Base-by-base conservation (phyloP, 2,329 filamentous ascomycete species). In the Tolypocladium ophioglossoides region DNA sequence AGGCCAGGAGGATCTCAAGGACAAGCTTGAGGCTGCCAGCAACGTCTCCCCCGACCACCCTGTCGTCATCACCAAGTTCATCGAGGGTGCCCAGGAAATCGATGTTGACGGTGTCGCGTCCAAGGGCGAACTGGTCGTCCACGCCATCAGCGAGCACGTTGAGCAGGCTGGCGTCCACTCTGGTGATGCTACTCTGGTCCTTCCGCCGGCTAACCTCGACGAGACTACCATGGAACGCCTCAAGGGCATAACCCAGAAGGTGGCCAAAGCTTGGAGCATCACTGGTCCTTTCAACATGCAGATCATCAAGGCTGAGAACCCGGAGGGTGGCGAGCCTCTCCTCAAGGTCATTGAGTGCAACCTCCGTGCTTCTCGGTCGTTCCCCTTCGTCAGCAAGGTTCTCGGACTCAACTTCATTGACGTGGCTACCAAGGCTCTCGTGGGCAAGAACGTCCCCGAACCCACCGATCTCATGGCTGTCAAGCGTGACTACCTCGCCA, bases 201-300 rank as follows among this genome's bases (percentile, higher is more conserved):
- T 99, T 1, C 94, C 94, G 22, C 94, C 94, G 5, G 84, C 78
- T 58, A 87, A 82, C 68, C 83, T 97, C 27, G 88, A 95, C 59
- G 77, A 86, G 62, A 74, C 73, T 55, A 87, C 86, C 61, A 87
- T 96, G 81, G 83, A 82, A 60, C 89, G 94, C 57, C 83, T 96
- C 67, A 97, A 96, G 83, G 89, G 89, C 63, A 97, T 99, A 63
- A 92, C 94, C 18, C 74, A 91, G 72, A 97, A 96, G 82, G 91
- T 99, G 52, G 94, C 94, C 61, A 88, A 94, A 74, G 94, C 94
- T 50, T 96, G 92, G 90, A 91, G 82, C 67, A 97, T 97, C 71
- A 97, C 91, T 22, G 94, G 94, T 54, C 94, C 94, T 56, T 99
- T 97, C 84, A 99, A 99, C 81, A 97, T 99, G 92, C 94, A 99